A percentile compares a stretch with the other conserved stretches of the same genome.
phyloP scores from a whole-genome alignment of 306 rosid species.

The Prunus mume region DNA sequence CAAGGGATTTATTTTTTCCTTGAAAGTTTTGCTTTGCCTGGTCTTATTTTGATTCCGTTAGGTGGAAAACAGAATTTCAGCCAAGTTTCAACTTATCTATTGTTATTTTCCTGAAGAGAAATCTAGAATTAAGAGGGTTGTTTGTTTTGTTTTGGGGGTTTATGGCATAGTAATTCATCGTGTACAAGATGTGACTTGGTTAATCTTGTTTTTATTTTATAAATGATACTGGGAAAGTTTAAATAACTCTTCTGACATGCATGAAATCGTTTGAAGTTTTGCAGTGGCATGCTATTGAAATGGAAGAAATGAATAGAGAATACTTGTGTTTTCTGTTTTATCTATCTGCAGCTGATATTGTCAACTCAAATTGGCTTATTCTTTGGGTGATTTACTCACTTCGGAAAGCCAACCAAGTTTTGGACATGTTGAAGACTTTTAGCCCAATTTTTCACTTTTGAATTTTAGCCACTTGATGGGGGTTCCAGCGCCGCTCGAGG shows the following conservation, averaged over 20 bases:
- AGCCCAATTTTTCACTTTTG: too few species aligned
- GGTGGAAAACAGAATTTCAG: neutral
- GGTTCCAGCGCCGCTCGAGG: too few species aligned
- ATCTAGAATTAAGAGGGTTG: neutral
- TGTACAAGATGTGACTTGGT: neutral
- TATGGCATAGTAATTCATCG: neutral
- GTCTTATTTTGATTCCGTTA: neutral
- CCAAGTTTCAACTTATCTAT: neutral
- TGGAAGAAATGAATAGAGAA: neutral
- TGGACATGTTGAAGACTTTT: too few species aligned
- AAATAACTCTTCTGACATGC: neutral
- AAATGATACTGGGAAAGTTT: too few species aligned
- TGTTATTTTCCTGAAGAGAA: neutral
- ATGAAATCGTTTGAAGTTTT: neutral
- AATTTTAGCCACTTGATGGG: too few species aligned
- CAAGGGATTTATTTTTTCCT: neutral
- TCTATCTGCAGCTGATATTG: neutral
- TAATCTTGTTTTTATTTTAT: neutral
- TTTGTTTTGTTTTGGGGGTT: neutral
- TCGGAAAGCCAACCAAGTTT: too few species aligned
- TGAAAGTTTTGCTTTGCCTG: neutral
- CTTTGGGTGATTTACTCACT: neutral
- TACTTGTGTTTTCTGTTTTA: neutral
- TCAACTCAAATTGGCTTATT: neutral
- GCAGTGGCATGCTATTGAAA: neutral